Evolutionary conservation across 768 basidiomycete species (phyloP).

Genomic region (Macrolepiota dolichaula): DNA sequence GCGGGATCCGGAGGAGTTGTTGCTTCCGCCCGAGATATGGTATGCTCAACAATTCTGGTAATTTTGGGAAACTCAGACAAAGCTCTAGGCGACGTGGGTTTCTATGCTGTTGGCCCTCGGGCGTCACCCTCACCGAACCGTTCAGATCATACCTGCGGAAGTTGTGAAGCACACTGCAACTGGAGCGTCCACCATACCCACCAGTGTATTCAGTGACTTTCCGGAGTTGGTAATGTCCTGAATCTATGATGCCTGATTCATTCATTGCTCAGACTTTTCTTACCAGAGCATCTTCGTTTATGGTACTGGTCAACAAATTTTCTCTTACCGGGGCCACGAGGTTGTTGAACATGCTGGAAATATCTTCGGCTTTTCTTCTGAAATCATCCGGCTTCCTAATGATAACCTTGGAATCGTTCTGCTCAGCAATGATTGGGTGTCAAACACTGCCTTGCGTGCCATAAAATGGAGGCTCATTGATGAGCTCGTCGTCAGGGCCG

Average conservation of each 20-base stretch:
- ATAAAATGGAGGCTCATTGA: slow-evolving; percentile 36
- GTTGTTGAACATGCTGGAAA: slow-evolving; percentile 41
- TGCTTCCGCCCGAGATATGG: slow-evolving; percentile 37
- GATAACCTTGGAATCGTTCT: slow-evolving; percentile 30
- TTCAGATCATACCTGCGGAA: slow-evolving; percentile 30
- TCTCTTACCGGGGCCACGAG: slow-evolving; percentile 36
- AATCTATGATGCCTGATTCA: background rate
- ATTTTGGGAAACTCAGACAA: background rate
- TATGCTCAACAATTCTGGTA: too few species aligned
- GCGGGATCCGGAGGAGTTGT: slow-evolving; percentile 40
- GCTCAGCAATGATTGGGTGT: slow-evolving; percentile 35
- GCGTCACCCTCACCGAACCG: slow-evolving; percentile 32
- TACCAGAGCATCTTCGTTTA: slow-evolving; percentile 37
- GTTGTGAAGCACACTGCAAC: slow-evolving; percentile 32
- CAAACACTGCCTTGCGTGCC: slow-evolving; percentile 28
- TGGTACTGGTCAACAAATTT: slow-evolving; percentile 34
- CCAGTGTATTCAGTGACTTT: slow-evolving; percentile 29
- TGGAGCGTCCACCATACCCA: slow-evolving; percentile 30
- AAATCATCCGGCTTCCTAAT: slow-evolving; percentile 27
- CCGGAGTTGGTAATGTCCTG: slow-evolving; percentile 29
- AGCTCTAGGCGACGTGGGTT: slow-evolving; percentile 27
- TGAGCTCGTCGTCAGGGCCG: slow-evolving; percentile 22
- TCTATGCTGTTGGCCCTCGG: slow-evolving; percentile 37
- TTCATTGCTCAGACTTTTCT: background rate
- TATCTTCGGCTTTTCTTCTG: slow-evolving; percentile 31